Conservation (phyloP, 306 rosid species). For the Macrotyloma uniflorum region DNA sequence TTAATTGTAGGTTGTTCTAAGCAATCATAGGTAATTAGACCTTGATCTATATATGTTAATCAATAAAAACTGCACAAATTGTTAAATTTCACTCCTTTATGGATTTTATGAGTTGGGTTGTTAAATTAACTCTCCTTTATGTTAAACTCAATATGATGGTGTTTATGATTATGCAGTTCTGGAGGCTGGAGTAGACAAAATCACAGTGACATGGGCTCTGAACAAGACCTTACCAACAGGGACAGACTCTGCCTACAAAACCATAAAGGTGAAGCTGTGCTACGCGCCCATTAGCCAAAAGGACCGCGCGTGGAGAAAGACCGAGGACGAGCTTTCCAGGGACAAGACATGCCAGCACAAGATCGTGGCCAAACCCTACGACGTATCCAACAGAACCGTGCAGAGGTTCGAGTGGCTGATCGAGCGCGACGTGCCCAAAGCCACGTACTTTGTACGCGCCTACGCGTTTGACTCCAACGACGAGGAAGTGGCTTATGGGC, state of each 20-base stretch:
- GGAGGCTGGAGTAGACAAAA: constrained; percentile 63
- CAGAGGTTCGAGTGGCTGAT: constrained; percentile 57
- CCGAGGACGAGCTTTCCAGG: constrained; percentile 57
- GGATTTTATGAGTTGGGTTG: neutral
- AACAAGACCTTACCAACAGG: constrained; percentile 58
- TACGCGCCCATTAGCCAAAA: constrained; percentile 82
- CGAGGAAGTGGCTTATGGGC: constrained; percentile 69
- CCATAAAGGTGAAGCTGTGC: constrained; percentile 68
- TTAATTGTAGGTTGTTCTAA: neutral
- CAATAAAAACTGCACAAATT: neutral
- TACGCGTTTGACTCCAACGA: constrained; percentile 58
- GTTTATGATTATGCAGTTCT: constrained; percentile 58
- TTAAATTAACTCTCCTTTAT: neutral
- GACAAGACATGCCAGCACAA: constrained; percentile 81
- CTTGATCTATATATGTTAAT: neutral
- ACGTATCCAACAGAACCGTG: constrained; percentile 51
- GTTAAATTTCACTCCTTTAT: neutral
- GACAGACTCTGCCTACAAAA: constrained; percentile 66
- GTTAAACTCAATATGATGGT: neutral
- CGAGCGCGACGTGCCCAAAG: constrained; percentile 61
- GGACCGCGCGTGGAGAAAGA: constrained; percentile 92
- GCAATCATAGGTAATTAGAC: neutral
- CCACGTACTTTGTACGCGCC: constrained; percentile 85
- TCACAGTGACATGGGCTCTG: constrained; percentile 66
- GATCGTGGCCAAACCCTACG: constrained; percentile 57